These are phyloP conservation scores for Acacia confusa DNA, from an alignment of 306 rosid species.

Conservation along the genomic window DNA sequence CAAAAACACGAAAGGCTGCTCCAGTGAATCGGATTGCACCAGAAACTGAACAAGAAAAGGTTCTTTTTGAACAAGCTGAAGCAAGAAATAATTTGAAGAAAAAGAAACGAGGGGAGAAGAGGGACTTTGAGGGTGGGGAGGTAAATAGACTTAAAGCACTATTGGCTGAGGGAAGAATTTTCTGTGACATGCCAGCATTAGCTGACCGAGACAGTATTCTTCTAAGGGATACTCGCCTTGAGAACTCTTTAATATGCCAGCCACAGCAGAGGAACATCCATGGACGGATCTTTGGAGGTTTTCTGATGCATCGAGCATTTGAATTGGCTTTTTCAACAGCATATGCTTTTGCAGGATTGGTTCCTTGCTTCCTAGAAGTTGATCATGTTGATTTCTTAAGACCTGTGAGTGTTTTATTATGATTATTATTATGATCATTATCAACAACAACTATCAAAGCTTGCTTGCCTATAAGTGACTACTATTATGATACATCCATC, in stretches of 20 bases:
- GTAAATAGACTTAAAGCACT: conserved; percentile 46
- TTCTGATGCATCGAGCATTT: conserved; percentile 92
- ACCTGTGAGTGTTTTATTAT: conserved; percentile 64
- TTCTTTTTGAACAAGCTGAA: conserved; percentile 76
- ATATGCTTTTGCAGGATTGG: conserved; percentile 86
- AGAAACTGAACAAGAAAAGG: conserved; percentile 67
- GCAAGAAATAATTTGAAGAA: conserved; percentile 68
- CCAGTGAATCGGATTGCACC: conserved; percentile 80
- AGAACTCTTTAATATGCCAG: conserved; percentile 84
- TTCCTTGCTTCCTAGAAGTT: conserved; percentile 91
- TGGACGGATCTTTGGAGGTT: conserved; percentile 96
- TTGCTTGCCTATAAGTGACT: conserved; percentile 4
- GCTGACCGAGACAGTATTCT: conserved; percentile 95
- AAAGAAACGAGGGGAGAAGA: conserved; percentile 54
- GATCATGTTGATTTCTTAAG: conserved; percentile 92
- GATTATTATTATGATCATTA: conserved; percentile 4
- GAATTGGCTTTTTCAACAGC: conserved; percentile 96
- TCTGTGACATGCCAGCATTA: conserved; percentile 91
- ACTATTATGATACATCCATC: neutral
- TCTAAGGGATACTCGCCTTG: conserved; percentile 75
- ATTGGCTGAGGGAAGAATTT: conserved; percentile 76
- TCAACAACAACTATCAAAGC: neutral
- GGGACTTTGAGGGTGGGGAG: conserved; percentile 50
- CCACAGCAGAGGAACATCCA: conserved; percentile 98
- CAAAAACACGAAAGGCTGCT: conserved; percentile 84